Evolutionary conservation across 768 basidiomycete species (phyloP).

Genomic region (Lactifluus rugatus): DNA sequence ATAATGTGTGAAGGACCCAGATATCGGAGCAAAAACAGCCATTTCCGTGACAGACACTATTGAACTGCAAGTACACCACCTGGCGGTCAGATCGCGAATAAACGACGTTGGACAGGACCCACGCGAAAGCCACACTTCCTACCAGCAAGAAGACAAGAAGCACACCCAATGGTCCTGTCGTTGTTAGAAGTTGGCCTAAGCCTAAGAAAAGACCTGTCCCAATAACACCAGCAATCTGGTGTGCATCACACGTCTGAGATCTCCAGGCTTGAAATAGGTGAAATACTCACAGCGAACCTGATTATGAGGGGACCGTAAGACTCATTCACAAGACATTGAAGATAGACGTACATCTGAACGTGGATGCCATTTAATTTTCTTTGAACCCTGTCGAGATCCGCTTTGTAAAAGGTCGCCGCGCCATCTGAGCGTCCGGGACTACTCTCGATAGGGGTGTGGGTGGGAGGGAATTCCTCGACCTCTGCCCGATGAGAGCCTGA

Average conservation of each 20-base stretch:
- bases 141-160: conserved; percentile 25
- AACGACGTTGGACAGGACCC: not conserved
- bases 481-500: not conserved
- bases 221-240: conserved; percentile 24
- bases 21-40: conserved; percentile 24
- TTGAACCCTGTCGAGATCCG: conserved; percentile 12
- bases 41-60: conserved; percentile 26
- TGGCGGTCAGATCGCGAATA: not conserved
- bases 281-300: conserved; percentile 15
- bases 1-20: conserved; percentile 25
- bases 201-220: conserved; percentile 28
- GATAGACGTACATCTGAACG: conserved; percentile 14
- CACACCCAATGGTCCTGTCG: conserved; percentile 25
- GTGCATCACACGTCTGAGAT: not conserved
- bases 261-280: not conserved
- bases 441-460: not conserved
- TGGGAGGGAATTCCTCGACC: not conserved
- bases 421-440: not conserved
- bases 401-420: conserved; percentile 7
- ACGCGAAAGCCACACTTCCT: conserved; percentile 26
- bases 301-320: not conserved
- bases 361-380: conserved; percentile 13
- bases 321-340: not conserved
- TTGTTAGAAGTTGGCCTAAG: conserved; percentile 24
- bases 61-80: conserved; percentile 18